These are phyloP conservation scores for Amylocystis lapponica DNA, from an alignment of 768 basidiomycete species.

Conservation along the genomic window DNA sequence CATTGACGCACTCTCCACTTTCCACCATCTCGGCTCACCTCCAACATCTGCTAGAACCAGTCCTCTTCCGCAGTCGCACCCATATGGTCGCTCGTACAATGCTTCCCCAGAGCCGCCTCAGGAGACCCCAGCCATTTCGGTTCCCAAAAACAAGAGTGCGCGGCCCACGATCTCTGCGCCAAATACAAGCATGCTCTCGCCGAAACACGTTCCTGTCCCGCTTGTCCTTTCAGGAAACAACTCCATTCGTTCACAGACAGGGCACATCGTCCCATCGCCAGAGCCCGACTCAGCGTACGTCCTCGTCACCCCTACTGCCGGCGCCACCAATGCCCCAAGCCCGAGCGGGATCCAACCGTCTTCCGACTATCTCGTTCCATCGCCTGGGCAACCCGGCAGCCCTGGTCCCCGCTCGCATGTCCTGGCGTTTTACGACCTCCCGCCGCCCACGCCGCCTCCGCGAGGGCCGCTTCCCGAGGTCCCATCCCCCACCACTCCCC, in stretches of 20 bases:
- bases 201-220: slow-evolving; percentile 18
- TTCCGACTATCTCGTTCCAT: not conserved
- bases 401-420: slow-evolving; percentile 11
- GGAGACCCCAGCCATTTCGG: slow-evolving; percentile 2
- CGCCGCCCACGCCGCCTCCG: slow-evolving; percentile 21
- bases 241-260: slow-evolving; percentile 5
- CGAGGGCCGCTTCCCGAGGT: slow-evolving; percentile 18
- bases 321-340: slow-evolving; percentile 1
- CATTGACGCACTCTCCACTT: slow-evolving; percentile 20
- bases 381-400: slow-evolving; percentile 6
- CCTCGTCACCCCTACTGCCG: slow-evolving; percentile 14
- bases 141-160: slow-evolving; percentile 8
- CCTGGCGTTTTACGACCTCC: slow-evolving; percentile 19
- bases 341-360: not conserved
- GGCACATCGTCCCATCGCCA: slow-evolving; percentile 2
- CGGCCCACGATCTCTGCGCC: slow-evolving; percentile 23
- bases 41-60: slow-evolving; percentile 4
- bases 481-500: too few species aligned
- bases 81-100: not conserved
- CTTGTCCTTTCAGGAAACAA: slow-evolving; percentile 17
- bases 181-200: slow-evolving; percentile 15
- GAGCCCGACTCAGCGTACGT: slow-evolving; percentile 13
- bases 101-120: not conserved
- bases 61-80: not conserved
- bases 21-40: slow-evolving; percentile 12